These are phyloP conservation scores for Claviceps maximensis DNA, from an alignment of 2,329 filamentous ascomycete genomes.

Conservation along the genomic window DNA sequence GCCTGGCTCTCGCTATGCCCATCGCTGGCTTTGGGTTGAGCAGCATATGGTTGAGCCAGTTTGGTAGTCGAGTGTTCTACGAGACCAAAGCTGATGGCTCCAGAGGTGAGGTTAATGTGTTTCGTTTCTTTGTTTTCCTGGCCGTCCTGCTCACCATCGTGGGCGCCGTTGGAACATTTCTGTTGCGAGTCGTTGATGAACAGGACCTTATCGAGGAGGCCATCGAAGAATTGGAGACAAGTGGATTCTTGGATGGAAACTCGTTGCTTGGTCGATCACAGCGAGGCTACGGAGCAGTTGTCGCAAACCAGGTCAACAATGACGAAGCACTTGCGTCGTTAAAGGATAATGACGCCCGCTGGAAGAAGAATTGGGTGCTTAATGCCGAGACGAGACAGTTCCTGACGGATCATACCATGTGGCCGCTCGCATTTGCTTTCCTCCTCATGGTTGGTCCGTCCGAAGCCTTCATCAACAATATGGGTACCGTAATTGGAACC, in stretches of 20 bases:
- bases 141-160: constrained; percentile 55
- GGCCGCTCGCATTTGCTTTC: constrained; percentile 82
- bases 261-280: constrained; percentile 51
- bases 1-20: constrained; percentile 75
- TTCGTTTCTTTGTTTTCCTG: constrained; percentile 79
- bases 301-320: constrained; percentile 31
- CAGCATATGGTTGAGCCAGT: constrained; percentile 90
- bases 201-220: constrained; percentile 80
- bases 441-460: constrained; percentile 87
- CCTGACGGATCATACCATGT: constrained; percentile 84
- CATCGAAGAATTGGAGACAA: constrained; percentile 80
- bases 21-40: constrained; percentile 89
- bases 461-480: constrained; percentile 96
- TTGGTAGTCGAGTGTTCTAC: constrained; percentile 66
- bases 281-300: constrained; percentile 49
- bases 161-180: constrained; percentile 61
- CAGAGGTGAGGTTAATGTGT: constrained; percentile 56
- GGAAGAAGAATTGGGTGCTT: constrained; percentile 80
- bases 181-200: constrained; percentile 69
- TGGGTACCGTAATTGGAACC: constrained; percentile 86
- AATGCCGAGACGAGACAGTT: constrained; percentile 85
- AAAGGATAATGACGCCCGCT: constrained; percentile 35
- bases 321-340: constrained; percentile 25
- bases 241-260: constrained; percentile 65
- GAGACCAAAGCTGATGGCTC: constrained; percentile 52